Evolutionary conservation across 73 alveolate genomes (phyloP).

Genomic region (Paramecium biaurelia): DNA sequence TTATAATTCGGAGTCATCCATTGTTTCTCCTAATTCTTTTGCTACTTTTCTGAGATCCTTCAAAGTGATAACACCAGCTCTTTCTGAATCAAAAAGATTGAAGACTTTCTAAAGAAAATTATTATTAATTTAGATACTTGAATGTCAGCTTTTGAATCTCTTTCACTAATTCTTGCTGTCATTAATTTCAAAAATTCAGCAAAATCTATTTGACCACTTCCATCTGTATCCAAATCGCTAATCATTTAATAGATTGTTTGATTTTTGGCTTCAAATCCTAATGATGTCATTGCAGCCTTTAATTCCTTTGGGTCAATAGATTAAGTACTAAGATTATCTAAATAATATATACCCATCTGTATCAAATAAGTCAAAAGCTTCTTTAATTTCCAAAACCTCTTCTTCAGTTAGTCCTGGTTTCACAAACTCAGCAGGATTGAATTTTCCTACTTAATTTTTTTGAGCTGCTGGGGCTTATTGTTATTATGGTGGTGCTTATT

Average conservation of each 20-base stretch:
- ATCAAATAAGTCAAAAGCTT: conserved; percentile 90
- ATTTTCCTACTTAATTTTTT: conserved; percentile 3
- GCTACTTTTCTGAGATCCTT: conserved; percentile 84
- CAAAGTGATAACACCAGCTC: conserved; percentile 77
- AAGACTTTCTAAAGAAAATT: conserved; percentile 67
- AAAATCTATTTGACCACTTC: conserved; percentile 85
- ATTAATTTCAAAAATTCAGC: conserved; percentile 88
- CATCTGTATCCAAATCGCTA: conserved; percentile 86
- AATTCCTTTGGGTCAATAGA: conserved; percentile 93
- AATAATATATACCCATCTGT: conserved; percentile 69
- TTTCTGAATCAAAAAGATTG: conserved; percentile 84
- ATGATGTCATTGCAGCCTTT: conserved; percentile 89
- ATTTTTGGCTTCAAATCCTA: conserved; percentile 91
- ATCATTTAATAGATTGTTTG: conserved; percentile 90
- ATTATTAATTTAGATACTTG: background rate
- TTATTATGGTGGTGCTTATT: conserved; percentile 11
- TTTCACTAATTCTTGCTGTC: conserved; percentile 87
- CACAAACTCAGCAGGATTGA: conserved; percentile 55
- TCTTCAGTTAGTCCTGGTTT: conserved; percentile 92
- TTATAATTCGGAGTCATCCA: conserved; percentile 83
- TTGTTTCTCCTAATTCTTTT: conserved; percentile 82
- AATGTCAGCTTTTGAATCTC: conserved; percentile 87
- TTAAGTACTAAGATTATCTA: conserved; percentile 54
- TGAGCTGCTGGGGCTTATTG: conserved; percentile 3
- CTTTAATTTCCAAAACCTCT: conserved; percentile 90